Percentiles rank a stretch among this genome's conserved stretches.
Evolutionary conservation across 306 rosid species (phyloP).

Genomic region (Alnus rubra): DNA sequence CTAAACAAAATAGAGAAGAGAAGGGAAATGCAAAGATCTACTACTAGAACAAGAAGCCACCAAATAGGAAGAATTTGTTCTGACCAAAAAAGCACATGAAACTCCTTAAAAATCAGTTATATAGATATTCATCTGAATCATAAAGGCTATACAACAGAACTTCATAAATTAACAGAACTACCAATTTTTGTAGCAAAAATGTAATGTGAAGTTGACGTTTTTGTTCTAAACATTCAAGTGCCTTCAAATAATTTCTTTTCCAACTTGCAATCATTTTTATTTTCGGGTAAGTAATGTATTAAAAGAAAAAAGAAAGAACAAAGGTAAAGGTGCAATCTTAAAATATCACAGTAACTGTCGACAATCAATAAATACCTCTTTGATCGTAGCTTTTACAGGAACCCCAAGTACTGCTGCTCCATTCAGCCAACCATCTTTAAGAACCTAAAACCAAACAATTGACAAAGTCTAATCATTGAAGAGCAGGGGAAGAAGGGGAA

Average conservation of each 20-base stretch:
- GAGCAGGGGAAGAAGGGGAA: not conserved
- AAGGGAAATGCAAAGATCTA: too few relatives aligned
- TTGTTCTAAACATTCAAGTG: not conserved
- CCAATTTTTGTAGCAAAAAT: too few relatives aligned
- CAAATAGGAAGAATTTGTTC: too few relatives aligned
- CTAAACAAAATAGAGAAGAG: too few relatives aligned
- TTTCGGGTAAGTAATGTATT: not conserved
- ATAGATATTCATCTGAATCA: not conserved
- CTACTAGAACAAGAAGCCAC: too few relatives aligned
- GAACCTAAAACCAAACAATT: conserved; percentile 59
- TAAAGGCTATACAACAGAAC: too few relatives aligned
- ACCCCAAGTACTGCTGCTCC: conserved; percentile 98
- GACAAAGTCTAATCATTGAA: conserved; percentile 21
- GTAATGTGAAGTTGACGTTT: not conserved
- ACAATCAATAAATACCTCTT: conserved; percentile 62
- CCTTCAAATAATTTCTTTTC: not conserved
- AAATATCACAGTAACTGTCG: not conserved
- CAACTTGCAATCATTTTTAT: not conserved
- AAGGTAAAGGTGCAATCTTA: not conserved
- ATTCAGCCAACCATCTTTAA: conserved; percentile 71
- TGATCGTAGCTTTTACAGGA: conserved; percentile 93
- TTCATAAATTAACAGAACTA: too few relatives aligned
- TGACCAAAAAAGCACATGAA: not conserved
- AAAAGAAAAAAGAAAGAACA: not conserved
- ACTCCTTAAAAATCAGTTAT: not conserved